Conservation (phyloP, 2,329 filamentous ascomycete species). For the Colletotrichum sublineola region DNA sequence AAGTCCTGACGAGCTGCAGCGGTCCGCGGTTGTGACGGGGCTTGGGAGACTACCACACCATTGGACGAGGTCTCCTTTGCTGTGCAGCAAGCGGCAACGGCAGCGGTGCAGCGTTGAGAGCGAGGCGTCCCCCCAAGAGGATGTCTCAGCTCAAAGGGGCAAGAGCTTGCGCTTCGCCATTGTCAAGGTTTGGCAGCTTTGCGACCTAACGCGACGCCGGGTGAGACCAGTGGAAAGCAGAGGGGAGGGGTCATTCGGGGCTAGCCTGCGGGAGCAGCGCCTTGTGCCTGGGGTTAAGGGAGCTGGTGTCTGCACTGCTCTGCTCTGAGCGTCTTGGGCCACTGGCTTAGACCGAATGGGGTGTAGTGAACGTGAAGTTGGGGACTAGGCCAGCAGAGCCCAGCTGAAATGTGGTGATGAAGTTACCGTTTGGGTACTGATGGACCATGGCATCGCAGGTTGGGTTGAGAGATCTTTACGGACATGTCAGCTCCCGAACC, state of each 20-base stretch:
- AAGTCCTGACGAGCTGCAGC: neutral
- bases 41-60: neutral
- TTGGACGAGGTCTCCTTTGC: constrained; percentile 12
- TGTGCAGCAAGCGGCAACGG: constrained; percentile 24
- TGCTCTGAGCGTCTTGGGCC: constrained; percentile 17
- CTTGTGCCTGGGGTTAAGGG: constrained; percentile 25
- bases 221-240: constrained; percentile 25
- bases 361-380: neutral
- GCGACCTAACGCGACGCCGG: constrained; percentile 24
- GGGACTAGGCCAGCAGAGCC: constrained; percentile 3
- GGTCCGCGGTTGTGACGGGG: neutral
- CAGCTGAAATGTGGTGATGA: constrained; percentile 24
- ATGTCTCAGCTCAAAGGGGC: constrained; percentile 20
- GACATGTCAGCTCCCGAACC: constrained; percentile 2
- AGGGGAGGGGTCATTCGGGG: constrained; percentile 12
- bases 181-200: constrained; percentile 20
- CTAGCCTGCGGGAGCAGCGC: constrained; percentile 35
- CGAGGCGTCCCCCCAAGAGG: constrained; percentile 1
- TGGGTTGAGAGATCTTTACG: constrained; percentile 14
- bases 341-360: constrained; percentile 8
- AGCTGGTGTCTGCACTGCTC: constrained; percentile 19
- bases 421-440: constrained; percentile 19
- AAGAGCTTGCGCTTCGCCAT: constrained; percentile 27
- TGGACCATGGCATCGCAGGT: constrained; percentile 3
- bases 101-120: constrained; percentile 10